Evolutionary conservation across 768 basidiomycete species (phyloP).

Genomic region (Galerina marginata): DNA sequence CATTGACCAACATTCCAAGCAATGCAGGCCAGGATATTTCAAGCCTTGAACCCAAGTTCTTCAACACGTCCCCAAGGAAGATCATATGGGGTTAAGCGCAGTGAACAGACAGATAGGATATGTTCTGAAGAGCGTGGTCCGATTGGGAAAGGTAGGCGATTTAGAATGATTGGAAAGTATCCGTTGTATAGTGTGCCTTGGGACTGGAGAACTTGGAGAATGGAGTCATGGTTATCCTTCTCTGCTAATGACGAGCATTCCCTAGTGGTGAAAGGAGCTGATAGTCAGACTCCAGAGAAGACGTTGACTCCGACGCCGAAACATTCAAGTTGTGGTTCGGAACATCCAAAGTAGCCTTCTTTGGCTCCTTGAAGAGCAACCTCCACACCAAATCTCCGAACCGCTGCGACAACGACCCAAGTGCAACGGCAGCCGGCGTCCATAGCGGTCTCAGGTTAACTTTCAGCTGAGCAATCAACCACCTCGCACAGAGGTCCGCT

Average conservation of each 20-base stretch:
- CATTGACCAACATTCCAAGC: conserved; percentile 67
- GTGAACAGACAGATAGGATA: conserved; percentile 80
- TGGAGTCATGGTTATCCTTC: conserved; percentile 85
- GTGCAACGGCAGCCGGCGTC: conserved; percentile 75
- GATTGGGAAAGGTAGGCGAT: conserved; percentile 82
- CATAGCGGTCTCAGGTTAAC: conserved; percentile 92
- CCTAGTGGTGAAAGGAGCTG: conserved; percentile 78
- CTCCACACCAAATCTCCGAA: conserved; percentile 78
- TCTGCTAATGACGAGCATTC: conserved; percentile 77
- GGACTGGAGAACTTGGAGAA: conserved; percentile 93
- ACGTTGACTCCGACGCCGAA: not conserved
- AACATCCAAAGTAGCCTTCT: conserved; percentile 31
- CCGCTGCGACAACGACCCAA: conserved; percentile 56
- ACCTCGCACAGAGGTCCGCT: conserved; percentile 69
- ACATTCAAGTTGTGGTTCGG: not conserved
- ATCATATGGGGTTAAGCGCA: conserved; percentile 64
- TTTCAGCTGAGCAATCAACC: conserved; percentile 90
- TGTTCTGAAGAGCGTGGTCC: conserved; percentile 76
- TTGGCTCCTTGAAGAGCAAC: conserved; percentile 68
- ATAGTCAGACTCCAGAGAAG: conserved; percentile 29
- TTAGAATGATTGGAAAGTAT: conserved; percentile 70
- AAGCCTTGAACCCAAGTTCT: conserved; percentile 78
- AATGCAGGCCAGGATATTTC: conserved; percentile 75
- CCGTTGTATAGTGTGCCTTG: conserved; percentile 79
- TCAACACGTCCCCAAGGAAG: conserved; percentile 83